Percentiles rank a stretch among this genome's conserved stretches.
phyloP scores from a whole-genome alignment of 768 basidiomycete species.

The Baorangia bicolor region DNA sequence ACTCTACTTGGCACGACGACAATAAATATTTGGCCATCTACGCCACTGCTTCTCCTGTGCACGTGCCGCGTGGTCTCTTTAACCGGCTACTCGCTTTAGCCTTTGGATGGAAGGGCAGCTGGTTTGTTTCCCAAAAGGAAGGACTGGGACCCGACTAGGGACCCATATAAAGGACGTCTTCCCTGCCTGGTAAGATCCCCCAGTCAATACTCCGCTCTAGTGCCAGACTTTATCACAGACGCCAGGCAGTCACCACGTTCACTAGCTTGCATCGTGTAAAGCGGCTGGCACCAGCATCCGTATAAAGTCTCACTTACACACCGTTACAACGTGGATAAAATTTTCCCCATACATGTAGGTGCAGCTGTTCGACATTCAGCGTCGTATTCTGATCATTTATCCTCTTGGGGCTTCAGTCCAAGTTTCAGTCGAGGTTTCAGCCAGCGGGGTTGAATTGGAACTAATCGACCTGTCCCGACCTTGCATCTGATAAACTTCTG shows the following conservation, averaged over 20 bases:
- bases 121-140: constrained; percentile 3
- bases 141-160: constrained; percentile 6
- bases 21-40: too few species aligned
- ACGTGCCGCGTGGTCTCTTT: too few species aligned
- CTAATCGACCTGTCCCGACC: background rate
- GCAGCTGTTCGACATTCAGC: background rate
- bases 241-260: constrained; percentile 1
- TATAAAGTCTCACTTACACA: constrained; percentile 5
- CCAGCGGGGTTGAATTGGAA: background rate
- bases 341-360: constrained; percentile 5
- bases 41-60: too few species aligned
- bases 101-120: constrained; percentile 1
- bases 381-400: background rate
- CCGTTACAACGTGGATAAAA: constrained; percentile 5
- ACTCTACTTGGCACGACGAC: too few species aligned
- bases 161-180: constrained; percentile 12
- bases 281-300: background rate
- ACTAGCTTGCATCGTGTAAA: constrained; percentile 2
- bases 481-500: background rate
- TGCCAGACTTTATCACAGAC: background rate
- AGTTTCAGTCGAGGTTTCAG: background rate
- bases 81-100: constrained; percentile 6
- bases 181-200: background rate
- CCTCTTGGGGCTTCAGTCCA: background rate
- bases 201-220: background rate